Conservation (phyloP, 371 early-diverging fungal species). For the Zopfochytrium polystomum region DNA sequence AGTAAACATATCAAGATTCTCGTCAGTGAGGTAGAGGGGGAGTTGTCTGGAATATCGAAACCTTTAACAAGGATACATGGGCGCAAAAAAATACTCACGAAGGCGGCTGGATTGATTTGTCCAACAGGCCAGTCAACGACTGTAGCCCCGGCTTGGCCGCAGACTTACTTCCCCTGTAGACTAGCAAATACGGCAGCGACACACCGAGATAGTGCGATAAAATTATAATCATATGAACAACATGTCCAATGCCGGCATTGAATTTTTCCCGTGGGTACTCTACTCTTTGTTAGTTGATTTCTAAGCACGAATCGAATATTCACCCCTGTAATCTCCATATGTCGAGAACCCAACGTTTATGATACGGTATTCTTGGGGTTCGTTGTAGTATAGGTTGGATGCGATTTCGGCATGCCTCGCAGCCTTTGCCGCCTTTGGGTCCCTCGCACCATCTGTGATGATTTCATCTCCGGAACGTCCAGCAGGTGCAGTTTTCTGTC, state of each 20-base stretch:
- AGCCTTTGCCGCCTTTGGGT: conserved; percentile 1
- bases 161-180: conserved; percentile 53
- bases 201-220: conserved; percentile 75
- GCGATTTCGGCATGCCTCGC: conserved; percentile 20
- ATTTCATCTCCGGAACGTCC: background rate
- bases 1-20: conserved; percentile 35
- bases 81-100: conserved; percentile 1
- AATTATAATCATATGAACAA: conserved; percentile 72
- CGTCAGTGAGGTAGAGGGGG: conserved; percentile 57
- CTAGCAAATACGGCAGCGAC: conserved; percentile 67
- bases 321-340: conserved; percentile 34
- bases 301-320: conserved; percentile 16
- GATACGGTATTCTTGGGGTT: conserved; percentile 45
- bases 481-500: background rate
- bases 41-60: conserved; percentile 37
- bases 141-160: conserved; percentile 36
- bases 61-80: background rate
- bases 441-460: background rate
- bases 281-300: conserved; percentile 20
- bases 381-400: conserved; percentile 16
- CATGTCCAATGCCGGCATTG: conserved; percentile 78
- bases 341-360: conserved; percentile 57
- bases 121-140: background rate
- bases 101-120: background rate
- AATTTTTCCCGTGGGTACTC: conserved; percentile 68